These are phyloP conservation scores for Cercospora citrullina DNA, from an alignment of 2,329 filamentous ascomycete genomes.

Conservation along the genomic window DNA sequence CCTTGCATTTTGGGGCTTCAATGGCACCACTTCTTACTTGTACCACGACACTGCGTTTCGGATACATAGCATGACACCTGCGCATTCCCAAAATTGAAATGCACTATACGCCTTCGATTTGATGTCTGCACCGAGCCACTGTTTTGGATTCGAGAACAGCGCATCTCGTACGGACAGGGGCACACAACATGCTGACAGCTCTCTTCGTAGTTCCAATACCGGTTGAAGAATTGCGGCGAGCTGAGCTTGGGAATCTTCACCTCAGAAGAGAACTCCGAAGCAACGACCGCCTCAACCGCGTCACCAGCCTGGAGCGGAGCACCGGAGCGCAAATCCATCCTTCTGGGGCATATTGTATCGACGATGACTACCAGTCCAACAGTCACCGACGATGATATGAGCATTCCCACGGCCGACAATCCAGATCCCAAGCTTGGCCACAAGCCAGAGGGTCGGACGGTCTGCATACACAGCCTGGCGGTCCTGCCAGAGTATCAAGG, in stretches of 20 bases:
- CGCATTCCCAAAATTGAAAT: slow-evolving; percentile 20
- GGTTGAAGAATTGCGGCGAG: slow-evolving; percentile 71
- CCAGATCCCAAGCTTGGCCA: slow-evolving; percentile 62
- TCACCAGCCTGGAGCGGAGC: slow-evolving; percentile 60
- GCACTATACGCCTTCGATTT: neutral
- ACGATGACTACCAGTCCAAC: slow-evolving; percentile 65
- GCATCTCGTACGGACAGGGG: neutral
- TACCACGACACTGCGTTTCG: slow-evolving; percentile 24
- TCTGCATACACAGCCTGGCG: slow-evolving; percentile 80
- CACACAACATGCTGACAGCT: slow-evolving; percentile 18
- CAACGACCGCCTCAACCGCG: slow-evolving; percentile 57
- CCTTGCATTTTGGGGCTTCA: slow-evolving; percentile 22
- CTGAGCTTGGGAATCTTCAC: slow-evolving; percentile 80
- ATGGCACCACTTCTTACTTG: slow-evolving; percentile 15
- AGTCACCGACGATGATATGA: slow-evolving; percentile 77
- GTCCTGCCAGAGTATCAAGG: slow-evolving; percentile 74
- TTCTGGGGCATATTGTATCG: slow-evolving; percentile 76
- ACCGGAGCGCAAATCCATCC: slow-evolving; percentile 59
- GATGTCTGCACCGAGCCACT: neutral
- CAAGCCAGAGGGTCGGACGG: slow-evolving; percentile 69
- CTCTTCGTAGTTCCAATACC: slow-evolving; percentile 69
- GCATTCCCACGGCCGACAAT: slow-evolving; percentile 55
- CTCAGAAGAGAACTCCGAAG: slow-evolving; percentile 55
- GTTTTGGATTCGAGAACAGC: neutral
- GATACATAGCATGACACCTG: slow-evolving; percentile 21